These are phyloP conservation scores for Metschnikowia aberdeeniae DNA, from an alignment of 805 yeast species.

Conservation along the genomic window DNA sequence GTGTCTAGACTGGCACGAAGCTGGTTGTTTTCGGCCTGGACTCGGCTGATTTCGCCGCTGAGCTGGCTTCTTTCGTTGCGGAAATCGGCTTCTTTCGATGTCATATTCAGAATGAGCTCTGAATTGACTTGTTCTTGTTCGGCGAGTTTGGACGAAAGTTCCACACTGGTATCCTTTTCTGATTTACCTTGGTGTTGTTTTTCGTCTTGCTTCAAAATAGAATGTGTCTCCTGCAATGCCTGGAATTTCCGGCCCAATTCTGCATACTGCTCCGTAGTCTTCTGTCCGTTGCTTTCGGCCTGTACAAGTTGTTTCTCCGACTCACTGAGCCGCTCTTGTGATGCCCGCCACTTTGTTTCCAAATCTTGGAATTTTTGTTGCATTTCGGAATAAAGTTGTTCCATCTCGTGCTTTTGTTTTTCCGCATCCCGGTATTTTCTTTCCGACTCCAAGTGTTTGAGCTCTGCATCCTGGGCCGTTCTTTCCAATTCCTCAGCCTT, in stretches of 20 bases:
- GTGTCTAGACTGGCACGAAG: conserved; percentile 45
- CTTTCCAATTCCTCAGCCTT: too few relatives aligned
- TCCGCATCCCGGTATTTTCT: neutral
- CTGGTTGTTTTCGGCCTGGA: conserved; percentile 48
- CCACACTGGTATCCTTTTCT: neutral
- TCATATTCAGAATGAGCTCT: conserved; percentile 64
- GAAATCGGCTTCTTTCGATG: conserved; percentile 59
- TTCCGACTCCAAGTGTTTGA: too few relatives aligned
- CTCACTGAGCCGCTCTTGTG: conserved; percentile 1
- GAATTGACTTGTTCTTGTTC: conserved; percentile 43
- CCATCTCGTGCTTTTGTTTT: neutral
- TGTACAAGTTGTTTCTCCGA: neutral
- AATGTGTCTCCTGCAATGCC: neutral
- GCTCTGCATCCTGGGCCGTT: too few relatives aligned
- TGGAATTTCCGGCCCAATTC: neutral
- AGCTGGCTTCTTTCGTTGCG: conserved; percentile 51
- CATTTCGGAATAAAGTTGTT: neutral
- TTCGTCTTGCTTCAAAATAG: neutral
- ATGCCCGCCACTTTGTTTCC: conserved; percentile 1
- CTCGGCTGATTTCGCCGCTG: conserved; percentile 46
- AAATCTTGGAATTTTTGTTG: neutral
- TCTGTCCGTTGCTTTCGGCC: neutral
- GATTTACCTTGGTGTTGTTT: neutral
- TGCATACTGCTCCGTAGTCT: neutral
- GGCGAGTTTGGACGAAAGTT: conserved; percentile 15